phyloP scores from a whole-genome alignment of 2,329 filamentous ascomycete genomes.

The Botrytis deweyae region DNA sequence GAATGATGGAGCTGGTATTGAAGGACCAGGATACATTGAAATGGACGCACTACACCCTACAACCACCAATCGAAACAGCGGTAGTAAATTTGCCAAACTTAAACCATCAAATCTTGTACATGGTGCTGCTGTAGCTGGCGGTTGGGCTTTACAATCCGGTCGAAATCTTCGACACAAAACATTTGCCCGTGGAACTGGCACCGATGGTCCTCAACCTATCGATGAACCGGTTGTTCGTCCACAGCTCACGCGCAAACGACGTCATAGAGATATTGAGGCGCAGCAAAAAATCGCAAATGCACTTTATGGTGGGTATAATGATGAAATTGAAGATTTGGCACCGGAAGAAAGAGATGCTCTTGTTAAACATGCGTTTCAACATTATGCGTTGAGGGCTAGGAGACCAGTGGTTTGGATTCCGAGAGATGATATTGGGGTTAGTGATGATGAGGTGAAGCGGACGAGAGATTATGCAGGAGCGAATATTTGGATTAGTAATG shows the following conservation, averaged over 20 bases:
- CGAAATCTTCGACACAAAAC: constrained; percentile 42
- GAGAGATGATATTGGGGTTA: constrained; percentile 83
- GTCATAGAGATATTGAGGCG: constrained; percentile 64
- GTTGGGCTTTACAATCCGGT: constrained; percentile 34
- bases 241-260: constrained; percentile 42
- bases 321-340: constrained; percentile 92
- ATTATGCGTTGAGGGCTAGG: constrained; percentile 79
- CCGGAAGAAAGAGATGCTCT: constrained; percentile 85
- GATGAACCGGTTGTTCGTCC: constrained; percentile 19
- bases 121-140: constrained; percentile 29
- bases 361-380: constrained; percentile 85
- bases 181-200: constrained; percentile 49
- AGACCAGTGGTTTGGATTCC: constrained; percentile 94
- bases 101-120: constrained; percentile 36
- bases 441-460: constrained; percentile 82
- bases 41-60: constrained; percentile 48
- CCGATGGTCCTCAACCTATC: constrained; percentile 42
- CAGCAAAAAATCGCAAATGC: constrained; percentile 73
- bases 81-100: constrained; percentile 30
- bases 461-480: constrained; percentile 60
- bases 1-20: constrained; percentile 33
- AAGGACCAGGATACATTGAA: constrained; percentile 40
- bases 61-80: neutral
- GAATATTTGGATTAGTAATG: constrained; percentile 88
- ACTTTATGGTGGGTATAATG: constrained; percentile 81